phyloP scores from a whole-genome alignment of 495 filamentous ascomycete species.

The Penicillium macrosclerotiorum region DNA sequence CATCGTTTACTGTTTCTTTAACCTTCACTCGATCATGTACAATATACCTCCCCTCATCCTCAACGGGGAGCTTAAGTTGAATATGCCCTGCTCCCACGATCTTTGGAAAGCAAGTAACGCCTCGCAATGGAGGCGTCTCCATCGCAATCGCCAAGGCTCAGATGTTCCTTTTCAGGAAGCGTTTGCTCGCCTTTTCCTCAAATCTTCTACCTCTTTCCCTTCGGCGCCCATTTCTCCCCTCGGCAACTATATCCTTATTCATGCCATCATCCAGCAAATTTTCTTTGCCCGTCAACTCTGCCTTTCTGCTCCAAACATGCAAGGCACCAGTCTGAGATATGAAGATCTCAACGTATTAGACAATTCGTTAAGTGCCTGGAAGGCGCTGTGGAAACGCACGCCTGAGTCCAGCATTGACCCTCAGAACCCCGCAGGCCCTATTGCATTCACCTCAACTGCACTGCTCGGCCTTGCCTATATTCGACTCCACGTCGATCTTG shows the following conservation, averaged over 20 bases:
- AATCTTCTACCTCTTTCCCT: conserved; percentile 40
- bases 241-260: conserved; percentile 54
- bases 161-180: conserved; percentile 49
- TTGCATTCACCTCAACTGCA: conserved; percentile 55
- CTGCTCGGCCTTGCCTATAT: conserved; percentile 55
- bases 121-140: conserved; percentile 43
- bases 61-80: conserved; percentile 48
- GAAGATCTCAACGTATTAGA: conserved; percentile 45
- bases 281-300: conserved; percentile 51
- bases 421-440: conserved; percentile 50
- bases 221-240: conserved; percentile 52
- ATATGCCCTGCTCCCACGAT: conserved; percentile 49
- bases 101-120: conserved; percentile 51
- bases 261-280: conserved; percentile 53
- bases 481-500: conserved; percentile 47
- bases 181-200: conserved; percentile 46
- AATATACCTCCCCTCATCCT: conserved; percentile 53
- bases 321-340: conserved; percentile 42
- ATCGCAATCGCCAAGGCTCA: conserved; percentile 34
- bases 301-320: conserved; percentile 42
- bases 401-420: conserved; percentile 54
- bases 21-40: conserved; percentile 54
- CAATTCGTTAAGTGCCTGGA: conserved; percentile 49
- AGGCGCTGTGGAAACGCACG: conserved; percentile 50
- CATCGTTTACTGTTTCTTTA: conserved; percentile 55